Conservation (phyloP, 805 yeast genomes). For the Yarrowia bubula region DNA sequence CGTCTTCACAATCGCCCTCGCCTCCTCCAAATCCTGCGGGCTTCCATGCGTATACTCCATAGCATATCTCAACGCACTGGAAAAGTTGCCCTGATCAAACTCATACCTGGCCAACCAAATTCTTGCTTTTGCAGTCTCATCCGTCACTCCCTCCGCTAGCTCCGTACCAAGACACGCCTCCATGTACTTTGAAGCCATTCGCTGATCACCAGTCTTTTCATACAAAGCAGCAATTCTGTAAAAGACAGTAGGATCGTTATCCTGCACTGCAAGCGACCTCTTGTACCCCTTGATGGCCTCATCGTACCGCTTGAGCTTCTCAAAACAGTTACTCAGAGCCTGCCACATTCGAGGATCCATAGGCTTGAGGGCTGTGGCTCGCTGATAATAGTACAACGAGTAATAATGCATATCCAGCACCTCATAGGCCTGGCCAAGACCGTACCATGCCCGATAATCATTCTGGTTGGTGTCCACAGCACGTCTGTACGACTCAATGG, state of each 20-base stretch:
- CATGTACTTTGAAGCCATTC: conserved; percentile 63
- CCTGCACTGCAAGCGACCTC: conserved; percentile 66
- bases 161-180: conserved; percentile 63
- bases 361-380: conserved; percentile 85
- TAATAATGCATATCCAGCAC: conserved; percentile 92
- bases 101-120: conserved; percentile 82
- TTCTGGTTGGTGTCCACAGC: conserved; percentile 87
- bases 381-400: conserved; percentile 87
- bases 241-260: conserved; percentile 53
- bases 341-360: conserved; percentile 94
- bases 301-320: conserved; percentile 62
- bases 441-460: conserved; percentile 98
- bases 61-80: conserved; percentile 70
- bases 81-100: conserved; percentile 54
- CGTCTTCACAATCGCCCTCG: conserved; percentile 75
- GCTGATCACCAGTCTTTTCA: conserved; percentile 53
- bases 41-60: conserved; percentile 67
- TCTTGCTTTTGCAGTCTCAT: conserved; percentile 74
- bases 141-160: conserved; percentile 60
- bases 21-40: conserved; percentile 87
- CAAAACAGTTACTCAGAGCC: conserved; percentile 87
- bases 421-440: conserved; percentile 96
- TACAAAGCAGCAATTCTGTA: conserved; percentile 68
- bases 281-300: conserved; percentile 81
- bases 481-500: conserved; percentile 88